phyloP scores from a whole-genome alignment of 148 eudicot genomes.

The Polygonum maritimum region DNA sequence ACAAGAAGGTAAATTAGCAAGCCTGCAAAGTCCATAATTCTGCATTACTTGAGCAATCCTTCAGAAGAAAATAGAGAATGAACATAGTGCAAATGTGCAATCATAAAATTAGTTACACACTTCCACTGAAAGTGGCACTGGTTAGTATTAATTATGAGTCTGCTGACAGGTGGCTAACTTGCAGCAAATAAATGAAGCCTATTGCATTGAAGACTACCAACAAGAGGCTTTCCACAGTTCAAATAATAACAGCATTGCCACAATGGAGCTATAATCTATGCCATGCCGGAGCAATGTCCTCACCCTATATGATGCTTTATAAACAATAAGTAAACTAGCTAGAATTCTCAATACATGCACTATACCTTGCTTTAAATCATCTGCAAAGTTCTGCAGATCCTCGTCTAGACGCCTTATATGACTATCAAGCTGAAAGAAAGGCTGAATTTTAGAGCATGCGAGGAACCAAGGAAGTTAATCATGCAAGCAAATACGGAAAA shows the following conservation, averaged over 20 bases:
- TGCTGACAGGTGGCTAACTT: not conserved
- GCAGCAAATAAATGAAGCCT: not conserved
- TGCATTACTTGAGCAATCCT: not conserved
- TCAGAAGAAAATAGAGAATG: not conserved
- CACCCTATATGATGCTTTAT: not conserved
- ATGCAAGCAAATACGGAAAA: not conserved
- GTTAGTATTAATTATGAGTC: not conserved
- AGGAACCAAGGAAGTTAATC: not conserved
- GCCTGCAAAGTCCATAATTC: not conserved
- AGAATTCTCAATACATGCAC: constrained; percentile 3
- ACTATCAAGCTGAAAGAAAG: constrained; percentile 78
- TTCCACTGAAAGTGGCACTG: not conserved
- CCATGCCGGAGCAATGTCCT: not conserved
- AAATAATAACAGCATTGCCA: not conserved
- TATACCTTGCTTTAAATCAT: constrained; percentile 94
- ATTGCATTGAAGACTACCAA: not conserved
- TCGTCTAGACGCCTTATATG: constrained; percentile 96
- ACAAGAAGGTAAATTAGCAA: not conserved
- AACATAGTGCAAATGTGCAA: not conserved
- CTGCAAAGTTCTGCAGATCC: constrained; percentile 88
- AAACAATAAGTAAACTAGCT: not conserved
- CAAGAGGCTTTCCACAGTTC: not conserved
- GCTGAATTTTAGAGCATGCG: constrained; percentile 1
- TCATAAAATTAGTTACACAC: not conserved
- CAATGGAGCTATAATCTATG: not conserved